Evolutionary conservation across 192 early-diverging fungal genomes (phyloP).

Genomic region (Phlyctochytrium bullatum): DNA sequence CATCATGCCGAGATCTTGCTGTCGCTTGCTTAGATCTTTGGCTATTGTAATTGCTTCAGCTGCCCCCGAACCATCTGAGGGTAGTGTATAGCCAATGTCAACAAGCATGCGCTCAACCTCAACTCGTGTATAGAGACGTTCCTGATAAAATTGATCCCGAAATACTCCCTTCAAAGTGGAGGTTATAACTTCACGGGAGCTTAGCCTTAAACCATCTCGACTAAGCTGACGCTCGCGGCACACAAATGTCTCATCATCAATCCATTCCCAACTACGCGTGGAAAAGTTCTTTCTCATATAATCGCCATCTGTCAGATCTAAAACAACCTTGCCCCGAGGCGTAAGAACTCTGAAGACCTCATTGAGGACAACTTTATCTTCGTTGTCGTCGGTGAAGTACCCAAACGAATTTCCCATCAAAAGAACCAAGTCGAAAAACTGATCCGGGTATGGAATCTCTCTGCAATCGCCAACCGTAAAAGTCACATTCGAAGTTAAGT

Average conservation of each 20-base stretch:
- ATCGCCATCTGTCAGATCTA: constrained; percentile 62
- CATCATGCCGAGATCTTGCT: constrained; percentile 70
- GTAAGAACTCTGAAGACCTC: constrained; percentile 49
- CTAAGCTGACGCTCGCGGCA: constrained; percentile 61
- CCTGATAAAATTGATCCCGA: constrained; percentile 66
- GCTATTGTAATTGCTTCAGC: constrained; percentile 29
- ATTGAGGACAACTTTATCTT: constrained; percentile 40
- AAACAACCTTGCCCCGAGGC: constrained; percentile 53
- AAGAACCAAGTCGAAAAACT: constrained; percentile 52
- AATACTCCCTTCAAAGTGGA: constrained; percentile 51
- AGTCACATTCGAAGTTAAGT: constrained; percentile 16
- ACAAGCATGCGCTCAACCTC: constrained; percentile 44
- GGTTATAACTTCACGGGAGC: constrained; percentile 57
- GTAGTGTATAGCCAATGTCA: constrained; percentile 2
- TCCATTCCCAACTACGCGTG: constrained; percentile 63
- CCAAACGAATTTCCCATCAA: constrained; percentile 70
- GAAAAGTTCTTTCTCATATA: constrained; percentile 55
- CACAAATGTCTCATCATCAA: constrained; percentile 61
- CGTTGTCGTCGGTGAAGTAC: constrained; percentile 59
- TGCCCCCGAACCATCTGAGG: background rate
- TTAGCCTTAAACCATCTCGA: constrained; percentile 49
- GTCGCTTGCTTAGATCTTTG: constrained; percentile 55
- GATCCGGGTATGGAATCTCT: constrained; percentile 49
- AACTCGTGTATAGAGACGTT: constrained; percentile 48
- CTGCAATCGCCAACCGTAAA: constrained; percentile 67